These are phyloP conservation scores for Purpureocillium lavendulum DNA, from an alignment of 2,329 filamentous ascomycete species.

Conservation along the genomic window DNA sequence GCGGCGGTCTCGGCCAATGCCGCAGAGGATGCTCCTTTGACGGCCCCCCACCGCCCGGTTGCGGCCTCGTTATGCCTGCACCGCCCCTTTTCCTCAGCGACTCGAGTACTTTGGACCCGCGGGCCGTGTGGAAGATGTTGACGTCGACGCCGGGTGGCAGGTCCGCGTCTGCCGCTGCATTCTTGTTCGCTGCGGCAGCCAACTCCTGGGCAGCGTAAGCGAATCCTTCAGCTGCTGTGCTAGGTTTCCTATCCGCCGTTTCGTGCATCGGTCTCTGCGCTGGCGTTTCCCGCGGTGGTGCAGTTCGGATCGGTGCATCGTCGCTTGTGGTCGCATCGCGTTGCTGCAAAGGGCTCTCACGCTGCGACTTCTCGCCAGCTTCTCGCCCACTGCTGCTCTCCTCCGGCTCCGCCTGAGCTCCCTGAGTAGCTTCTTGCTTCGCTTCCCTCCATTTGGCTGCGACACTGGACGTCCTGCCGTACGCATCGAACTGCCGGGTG, in stretches of 20 bases:
- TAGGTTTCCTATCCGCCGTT: neutral
- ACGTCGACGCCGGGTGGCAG: constrained; percentile 32
- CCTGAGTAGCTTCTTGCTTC: neutral
- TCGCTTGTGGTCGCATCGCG: neutral
- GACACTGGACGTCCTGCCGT: constrained; percentile 37
- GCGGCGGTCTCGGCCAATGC: constrained; percentile 20
- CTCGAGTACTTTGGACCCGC: constrained; percentile 35
- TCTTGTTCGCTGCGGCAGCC: constrained; percentile 2
- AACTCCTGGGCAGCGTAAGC: constrained; percentile 3
- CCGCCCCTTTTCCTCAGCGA: constrained; percentile 20
- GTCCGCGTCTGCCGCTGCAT: constrained; percentile 18
- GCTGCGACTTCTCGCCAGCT: too few species aligned
- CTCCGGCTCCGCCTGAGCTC: too few species aligned
- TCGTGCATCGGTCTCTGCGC: neutral
- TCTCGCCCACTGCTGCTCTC: too few species aligned
- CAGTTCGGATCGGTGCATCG: too few species aligned
- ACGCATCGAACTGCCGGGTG: constrained; percentile 43
- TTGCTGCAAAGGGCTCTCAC: too few species aligned
- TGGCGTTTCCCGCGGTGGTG: neutral
- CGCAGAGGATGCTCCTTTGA: constrained; percentile 29
- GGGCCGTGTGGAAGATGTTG: constrained; percentile 38
- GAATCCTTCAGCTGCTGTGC: neutral
- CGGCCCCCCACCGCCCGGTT: constrained; percentile 7
- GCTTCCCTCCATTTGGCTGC: constrained; percentile 22
- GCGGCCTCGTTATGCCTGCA: constrained; percentile 3